Evolutionary conservation across 805 yeast species (phyloP).

Genomic region (Candida andamanensis): DNA sequence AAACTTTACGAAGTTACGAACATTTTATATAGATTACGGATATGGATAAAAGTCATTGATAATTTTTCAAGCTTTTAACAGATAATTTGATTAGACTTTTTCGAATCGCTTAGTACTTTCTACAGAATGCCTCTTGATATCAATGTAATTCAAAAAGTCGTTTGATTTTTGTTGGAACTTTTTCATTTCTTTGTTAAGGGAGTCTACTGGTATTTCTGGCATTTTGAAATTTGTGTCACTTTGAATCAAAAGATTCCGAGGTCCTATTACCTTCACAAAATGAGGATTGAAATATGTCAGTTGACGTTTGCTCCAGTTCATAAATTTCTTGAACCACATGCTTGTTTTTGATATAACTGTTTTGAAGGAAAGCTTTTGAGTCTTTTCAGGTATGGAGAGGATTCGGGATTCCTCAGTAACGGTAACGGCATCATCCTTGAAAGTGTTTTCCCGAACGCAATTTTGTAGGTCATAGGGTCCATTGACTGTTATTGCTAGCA

Average conservation of each 20-base stretch:
- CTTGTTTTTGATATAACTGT: no score
- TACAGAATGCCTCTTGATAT: slow-evolving; percentile 36
- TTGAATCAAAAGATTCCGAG: slow-evolving; percentile 46
- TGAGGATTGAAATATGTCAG: slow-evolving; percentile 26
- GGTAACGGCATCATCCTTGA: not conserved
- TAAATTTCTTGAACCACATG: slow-evolving; percentile 2
- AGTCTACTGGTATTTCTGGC: slow-evolving; percentile 12
- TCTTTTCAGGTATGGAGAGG: no score
- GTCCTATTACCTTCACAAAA: slow-evolving; percentile 51
- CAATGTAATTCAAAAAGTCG: slow-evolving; percentile 47
- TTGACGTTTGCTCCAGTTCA: not conserved
- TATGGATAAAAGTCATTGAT: no score
- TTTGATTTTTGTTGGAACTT: slow-evolving; percentile 19
- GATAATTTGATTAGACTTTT: no score
- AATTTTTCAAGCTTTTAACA: no score
- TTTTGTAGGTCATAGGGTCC: slow-evolving; percentile 44
- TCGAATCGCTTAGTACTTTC: no score
- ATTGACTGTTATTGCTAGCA: slow-evolving; percentile 48
- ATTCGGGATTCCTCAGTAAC: not conserved
- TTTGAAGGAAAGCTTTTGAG: no score
- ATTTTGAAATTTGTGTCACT: slow-evolving; percentile 29
- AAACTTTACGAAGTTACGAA: no score
- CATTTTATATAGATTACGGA: no score
- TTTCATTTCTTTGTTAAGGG: slow-evolving; percentile 5
- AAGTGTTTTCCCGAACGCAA: slow-evolving; percentile 16